These are phyloP conservation scores for Collybiopsis luxurians DNA, from an alignment of 768 basidiomycete species.

Conservation along the genomic window DNA sequence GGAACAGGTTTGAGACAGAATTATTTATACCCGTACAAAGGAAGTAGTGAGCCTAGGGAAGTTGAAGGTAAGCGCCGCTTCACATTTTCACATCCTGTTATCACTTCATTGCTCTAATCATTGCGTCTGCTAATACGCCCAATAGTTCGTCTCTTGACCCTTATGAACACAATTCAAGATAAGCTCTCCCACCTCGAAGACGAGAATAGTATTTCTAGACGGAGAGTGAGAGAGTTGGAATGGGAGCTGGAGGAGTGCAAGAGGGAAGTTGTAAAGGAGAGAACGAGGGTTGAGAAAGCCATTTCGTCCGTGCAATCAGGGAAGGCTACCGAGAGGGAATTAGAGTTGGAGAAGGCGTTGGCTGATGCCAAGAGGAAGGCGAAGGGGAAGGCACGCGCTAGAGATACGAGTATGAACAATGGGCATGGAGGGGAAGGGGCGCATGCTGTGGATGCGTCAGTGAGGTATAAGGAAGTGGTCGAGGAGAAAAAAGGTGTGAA, in stretches of 20 bases:
- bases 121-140: too few species aligned
- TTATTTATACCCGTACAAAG: conserved; percentile 49
- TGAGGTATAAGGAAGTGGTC: conserved; percentile 72
- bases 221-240: conserved; percentile 85
- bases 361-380: conserved; percentile 17
- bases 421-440: background rate
- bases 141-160: conserved; percentile 63
- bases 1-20: background rate
- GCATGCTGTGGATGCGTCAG: conserved; percentile 35
- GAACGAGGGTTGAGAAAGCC: conserved; percentile 57
- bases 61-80: conserved; percentile 50
- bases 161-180: conserved; percentile 59
- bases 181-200: conserved; percentile 73
- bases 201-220: conserved; percentile 78
- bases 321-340: background rate
- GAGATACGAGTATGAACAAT: conserved; percentile 19
- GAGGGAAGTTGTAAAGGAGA: conserved; percentile 70
- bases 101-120: background rate
- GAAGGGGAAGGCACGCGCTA: conserved; percentile 37
- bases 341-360: conserved; percentile 23
- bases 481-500: conserved; percentile 83
- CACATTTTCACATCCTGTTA: background rate
- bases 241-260: conserved; percentile 82
- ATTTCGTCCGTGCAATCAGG: conserved; percentile 30
- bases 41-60: conserved; percentile 50